Conservation (phyloP, 805 yeast species). For the Candida nitratophila region DNA sequence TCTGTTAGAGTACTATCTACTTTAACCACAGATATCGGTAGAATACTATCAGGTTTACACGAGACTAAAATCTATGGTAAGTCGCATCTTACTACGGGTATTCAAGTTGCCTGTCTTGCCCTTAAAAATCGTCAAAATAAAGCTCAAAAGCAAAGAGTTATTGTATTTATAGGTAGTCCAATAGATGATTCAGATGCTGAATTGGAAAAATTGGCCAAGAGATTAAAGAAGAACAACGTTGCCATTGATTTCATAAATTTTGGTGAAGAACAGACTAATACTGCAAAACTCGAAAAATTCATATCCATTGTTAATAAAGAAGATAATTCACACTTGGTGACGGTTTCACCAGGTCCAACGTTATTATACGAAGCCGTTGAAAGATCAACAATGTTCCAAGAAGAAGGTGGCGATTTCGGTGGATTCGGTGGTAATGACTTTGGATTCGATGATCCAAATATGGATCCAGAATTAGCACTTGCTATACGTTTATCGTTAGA, state of each 20-base stretch:
- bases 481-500: constrained; percentile 92
- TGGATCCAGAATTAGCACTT: constrained; percentile 96
- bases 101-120: constrained; percentile 91
- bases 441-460: constrained; percentile 75
- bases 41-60: constrained; percentile 76
- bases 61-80: constrained; percentile 66
- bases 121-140: constrained; percentile 94
- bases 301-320: constrained; percentile 67
- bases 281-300: constrained; percentile 74
- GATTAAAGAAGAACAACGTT: constrained; percentile 86
- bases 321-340: constrained; percentile 68
- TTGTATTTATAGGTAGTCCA: constrained; percentile 87
- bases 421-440: constrained; percentile 38
- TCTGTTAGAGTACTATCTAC: constrained; percentile 87
- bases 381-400: constrained; percentile 64
- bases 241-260: constrained; percentile 87
- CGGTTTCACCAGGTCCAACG: constrained; percentile 84
- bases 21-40: constrained; percentile 80
- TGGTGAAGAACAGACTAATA: constrained; percentile 80
- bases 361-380: constrained; percentile 76
- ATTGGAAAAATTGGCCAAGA: constrained; percentile 78
- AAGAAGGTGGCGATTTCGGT: constrained; percentile 50
- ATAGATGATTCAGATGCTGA: constrained; percentile 61
- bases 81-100: constrained; percentile 67
- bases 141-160: constrained; percentile 83